Evolutionary conservation across 306 rosid species (phyloP), one percentile per base, ranked within the genome.

Genomic region (Astragalus glycyphyllos): DNA sequence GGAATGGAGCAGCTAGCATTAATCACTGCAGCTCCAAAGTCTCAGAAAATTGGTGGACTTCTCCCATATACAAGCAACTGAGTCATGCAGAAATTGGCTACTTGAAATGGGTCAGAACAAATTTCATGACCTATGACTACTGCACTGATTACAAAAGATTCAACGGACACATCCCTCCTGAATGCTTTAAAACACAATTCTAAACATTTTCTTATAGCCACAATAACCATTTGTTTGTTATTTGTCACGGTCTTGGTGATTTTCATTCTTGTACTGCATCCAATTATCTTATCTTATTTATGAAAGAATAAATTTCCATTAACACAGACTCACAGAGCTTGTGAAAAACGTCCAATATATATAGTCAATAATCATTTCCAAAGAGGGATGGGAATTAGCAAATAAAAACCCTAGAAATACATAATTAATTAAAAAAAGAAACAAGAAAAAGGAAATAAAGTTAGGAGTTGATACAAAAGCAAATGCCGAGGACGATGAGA

Each of bases 21-120:
- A 50, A 48, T 46, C 82, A 67, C 26, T 86, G 96, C 42, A 84
- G 91, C 67, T 15, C 77, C 57, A 55, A 49, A 26, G 63, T 84
- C 65, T 79, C 68, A n/a, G 87, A 35, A 54, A 88, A 91, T 71
- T 91, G 92, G 96, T 88, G 96, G 96, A 85, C 79, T 55, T 82
- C 83, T 60, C 80, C 81, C 0, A 15, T 7, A 13, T 75, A 83
- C 85, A 80, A 68, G 23, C 85, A 37, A 29, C 64, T 91, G 57
- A 83, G 65, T 60, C 45, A 23, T 54, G 32, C 77, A 58, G 23
- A 85, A 64, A 38, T 13, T 65, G 76, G 75, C 2, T 86, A 76
- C 46, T 68, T 88, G 47, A 68, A 76, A 15, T 85, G 86, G 86
- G 82, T 85, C 49, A 83, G 86, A 65, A 45, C 56, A 5, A 85